A percentile compares a stretch with the other conserved stretches of the same genome.
These are phyloP conservation scores for Martensiomyces pterosporus DNA, from an alignment of 192 early-diverging fungal species.

Conservation along the genomic window DNA sequence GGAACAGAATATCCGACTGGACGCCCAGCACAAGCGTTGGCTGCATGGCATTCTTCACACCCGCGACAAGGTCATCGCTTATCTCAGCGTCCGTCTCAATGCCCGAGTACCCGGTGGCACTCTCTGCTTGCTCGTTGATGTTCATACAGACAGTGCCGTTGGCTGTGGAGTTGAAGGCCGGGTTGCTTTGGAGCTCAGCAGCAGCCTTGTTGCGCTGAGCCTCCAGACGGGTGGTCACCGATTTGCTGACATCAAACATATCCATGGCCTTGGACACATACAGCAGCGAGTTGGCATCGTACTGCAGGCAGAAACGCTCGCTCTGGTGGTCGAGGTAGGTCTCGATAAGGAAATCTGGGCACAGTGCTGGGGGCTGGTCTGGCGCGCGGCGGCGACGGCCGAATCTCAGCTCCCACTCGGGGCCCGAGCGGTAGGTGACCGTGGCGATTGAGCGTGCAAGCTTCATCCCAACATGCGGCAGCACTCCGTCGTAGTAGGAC, in stretches of 20 bases:
- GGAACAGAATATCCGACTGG: slow-evolving; percentile 94
- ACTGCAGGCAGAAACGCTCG: slow-evolving; percentile 87
- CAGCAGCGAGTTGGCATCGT: slow-evolving; percentile 89
- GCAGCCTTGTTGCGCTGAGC: slow-evolving; percentile 42
- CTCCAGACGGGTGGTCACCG: slow-evolving; percentile 40
- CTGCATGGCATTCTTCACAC: slow-evolving; percentile 53
- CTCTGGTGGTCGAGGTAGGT: slow-evolving; percentile 96
- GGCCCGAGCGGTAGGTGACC: slow-evolving; percentile 91
- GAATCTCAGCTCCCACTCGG: slow-evolving; percentile 97
- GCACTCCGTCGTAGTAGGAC: slow-evolving; percentile 82
- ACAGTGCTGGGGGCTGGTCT: slow-evolving; percentile 70
- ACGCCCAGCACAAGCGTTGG: slow-evolving; percentile 91
- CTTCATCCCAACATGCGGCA: slow-evolving; percentile 94
- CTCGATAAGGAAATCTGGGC: slow-evolving; percentile 93
- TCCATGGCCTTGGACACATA: slow-evolving; percentile 99
- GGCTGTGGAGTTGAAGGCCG: not conserved
- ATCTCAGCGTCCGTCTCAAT: slow-evolving; percentile 41
- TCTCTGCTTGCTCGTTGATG: slow-evolving; percentile 16
- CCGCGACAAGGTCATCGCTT: slow-evolving; percentile 62
- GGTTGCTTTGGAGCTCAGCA: slow-evolving; percentile 2
- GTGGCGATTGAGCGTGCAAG: slow-evolving; percentile 91
- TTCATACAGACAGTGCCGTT: slow-evolving; percentile 22
- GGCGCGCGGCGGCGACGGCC: slow-evolving; percentile 77
- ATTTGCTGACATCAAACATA: slow-evolving; percentile 89
- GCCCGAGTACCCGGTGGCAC: slow-evolving; percentile 9